These are phyloP conservation scores for Ogataea nonfermentans DNA, from an alignment of 805 yeast species.

Conservation along the genomic window DNA sequence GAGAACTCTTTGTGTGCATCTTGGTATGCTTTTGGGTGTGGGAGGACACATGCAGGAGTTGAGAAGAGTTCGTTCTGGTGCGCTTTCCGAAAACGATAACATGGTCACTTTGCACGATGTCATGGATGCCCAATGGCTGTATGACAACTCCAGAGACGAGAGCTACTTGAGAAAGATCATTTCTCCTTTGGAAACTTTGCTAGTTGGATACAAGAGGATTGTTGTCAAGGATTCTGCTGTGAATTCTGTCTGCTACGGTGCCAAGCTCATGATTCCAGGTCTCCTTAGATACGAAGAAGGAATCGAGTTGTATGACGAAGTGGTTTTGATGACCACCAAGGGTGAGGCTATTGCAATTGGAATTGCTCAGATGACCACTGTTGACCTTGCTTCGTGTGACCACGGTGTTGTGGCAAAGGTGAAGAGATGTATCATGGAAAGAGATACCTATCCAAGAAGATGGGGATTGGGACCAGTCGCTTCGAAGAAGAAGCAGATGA, in stretches of 20 bases:
- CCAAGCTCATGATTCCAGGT: conserved; percentile 98
- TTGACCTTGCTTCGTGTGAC: conserved; percentile 93
- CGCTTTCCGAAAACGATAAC: conserved; percentile 83
- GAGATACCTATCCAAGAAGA: conserved; percentile 98
- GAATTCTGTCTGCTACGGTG: conserved; percentile 98
- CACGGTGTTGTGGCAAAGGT: conserved; percentile 99
- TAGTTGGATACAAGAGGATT: conserved; percentile 93
- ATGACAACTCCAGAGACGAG: conserved; percentile 97
- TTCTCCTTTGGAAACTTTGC: conserved; percentile 90
- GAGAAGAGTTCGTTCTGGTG: conserved; percentile 98
- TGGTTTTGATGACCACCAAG: conserved; percentile 95
- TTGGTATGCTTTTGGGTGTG: conserved; percentile 97
- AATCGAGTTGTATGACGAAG: conserved; percentile 95
- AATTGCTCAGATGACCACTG: conserved; percentile 98
- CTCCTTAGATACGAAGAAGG: conserved; percentile 96
- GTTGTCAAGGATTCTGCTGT: conserved; percentile 93
- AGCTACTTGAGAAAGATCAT: conserved; percentile 89
- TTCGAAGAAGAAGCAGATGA: conserved; percentile 96
- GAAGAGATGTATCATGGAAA: conserved; percentile 99
- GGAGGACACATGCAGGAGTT: conserved; percentile 99
- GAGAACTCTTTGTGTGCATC: conserved; percentile 98
- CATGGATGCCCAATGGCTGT: conserved; percentile 96
- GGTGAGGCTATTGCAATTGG: conserved; percentile 99
- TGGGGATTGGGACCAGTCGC: conserved; percentile 99
- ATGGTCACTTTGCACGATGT: conserved; percentile 96